A percentile compares a stretch with the other conserved stretches of the same genome.
phyloP scores from a whole-genome alignment of 1,284 basidiomycete species.

The Limonomyces culmigenus region DNA sequence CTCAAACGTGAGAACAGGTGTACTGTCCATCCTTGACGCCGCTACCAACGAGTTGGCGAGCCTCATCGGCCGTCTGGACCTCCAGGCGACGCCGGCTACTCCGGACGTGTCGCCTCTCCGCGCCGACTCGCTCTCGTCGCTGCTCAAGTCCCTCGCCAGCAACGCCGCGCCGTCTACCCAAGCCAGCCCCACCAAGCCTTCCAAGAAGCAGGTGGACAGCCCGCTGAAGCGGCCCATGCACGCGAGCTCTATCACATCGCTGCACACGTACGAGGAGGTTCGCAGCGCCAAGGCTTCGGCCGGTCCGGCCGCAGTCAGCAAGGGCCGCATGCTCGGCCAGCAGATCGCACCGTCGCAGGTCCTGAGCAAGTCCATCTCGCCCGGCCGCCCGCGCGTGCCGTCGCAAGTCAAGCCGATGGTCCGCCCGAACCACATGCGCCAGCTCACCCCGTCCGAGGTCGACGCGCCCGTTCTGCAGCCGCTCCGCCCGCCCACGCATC shows the following conservation, averaged over 20 bases:
- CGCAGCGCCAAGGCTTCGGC: conserved; percentile 13
- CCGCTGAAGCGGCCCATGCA: conserved; percentile 13
- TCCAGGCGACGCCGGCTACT: conserved; percentile 50
- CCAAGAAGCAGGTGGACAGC: conserved; percentile 11
- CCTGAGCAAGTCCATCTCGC: conserved; percentile 19
- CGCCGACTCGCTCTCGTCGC: conserved; percentile 11
- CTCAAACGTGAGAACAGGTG: conserved; percentile 22
- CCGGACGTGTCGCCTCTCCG: conserved; percentile 27
- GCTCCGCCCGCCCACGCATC: conserved; percentile 31
- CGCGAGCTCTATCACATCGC: conserved; percentile 34
- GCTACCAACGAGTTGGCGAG: conserved; percentile 64
- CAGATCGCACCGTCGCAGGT: conserved; percentile 47
- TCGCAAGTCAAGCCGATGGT: background rate
- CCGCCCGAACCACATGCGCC: conserved; percentile 24
- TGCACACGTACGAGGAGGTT: conserved; percentile 41
- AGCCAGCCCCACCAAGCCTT: conserved; percentile 24
- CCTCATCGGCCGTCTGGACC: conserved; percentile 55
- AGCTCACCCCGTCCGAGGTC: conserved; percentile 30
- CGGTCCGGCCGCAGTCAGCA: background rate
- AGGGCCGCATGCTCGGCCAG: conserved; percentile 25
- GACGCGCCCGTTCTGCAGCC: conserved; percentile 40
- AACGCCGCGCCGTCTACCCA: conserved; percentile 6
- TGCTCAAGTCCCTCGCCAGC: conserved; percentile 1
- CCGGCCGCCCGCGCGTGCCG: conserved; percentile 16
- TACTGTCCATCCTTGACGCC: conserved; percentile 52